phyloP scores from a whole-genome alignment of 2,329 filamentous ascomycete species.

The Fonsecaea pedrosoi region DNA sequence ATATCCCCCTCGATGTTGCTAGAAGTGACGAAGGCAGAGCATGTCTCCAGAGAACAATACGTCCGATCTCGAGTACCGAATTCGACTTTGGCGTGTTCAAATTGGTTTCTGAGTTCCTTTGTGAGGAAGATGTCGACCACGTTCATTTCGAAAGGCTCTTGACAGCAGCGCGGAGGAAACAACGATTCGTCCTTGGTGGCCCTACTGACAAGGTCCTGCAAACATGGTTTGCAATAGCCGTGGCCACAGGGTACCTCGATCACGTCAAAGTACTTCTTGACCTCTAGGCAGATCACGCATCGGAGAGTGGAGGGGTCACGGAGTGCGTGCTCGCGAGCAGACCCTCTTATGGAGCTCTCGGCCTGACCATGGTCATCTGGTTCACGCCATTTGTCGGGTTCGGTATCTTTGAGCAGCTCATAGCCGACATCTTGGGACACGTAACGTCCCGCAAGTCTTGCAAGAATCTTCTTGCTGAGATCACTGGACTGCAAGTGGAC shows the following conservation, averaged over 20 bases:
- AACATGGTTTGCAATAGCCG: constrained; percentile 60
- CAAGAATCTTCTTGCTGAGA: constrained; percentile 12
- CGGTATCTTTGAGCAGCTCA: constrained; percentile 5
- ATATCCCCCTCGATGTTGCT: constrained; percentile 44
- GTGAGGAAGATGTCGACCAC: constrained; percentile 48
- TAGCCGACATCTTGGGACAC: constrained; percentile 21
- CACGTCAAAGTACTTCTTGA: constrained; percentile 42
- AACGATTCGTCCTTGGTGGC: constrained; percentile 58
- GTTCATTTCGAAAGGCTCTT: constrained; percentile 49
- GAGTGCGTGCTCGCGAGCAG: background rate
- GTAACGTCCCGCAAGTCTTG: constrained; percentile 19
- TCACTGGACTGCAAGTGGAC: constrained; percentile 14
- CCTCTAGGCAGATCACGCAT: constrained; percentile 44
- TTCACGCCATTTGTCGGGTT: background rate
- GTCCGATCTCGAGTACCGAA: constrained; percentile 55
- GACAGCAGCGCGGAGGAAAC: constrained; percentile 64
- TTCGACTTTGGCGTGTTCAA: constrained; percentile 57
- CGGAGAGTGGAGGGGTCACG: background rate
- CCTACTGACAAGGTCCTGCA: constrained; percentile 53
- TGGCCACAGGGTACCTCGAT: constrained; percentile 48
- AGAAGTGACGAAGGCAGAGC: constrained; percentile 57
- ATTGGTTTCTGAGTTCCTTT: constrained; percentile 45
- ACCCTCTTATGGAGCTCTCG: background rate
- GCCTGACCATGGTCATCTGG: background rate
- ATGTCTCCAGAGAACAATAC: constrained; percentile 58